A percentile compares a stretch with the other conserved stretches of the same genome.
phyloP scores from a whole-genome alignment of 345 rosid species.

The Kernera saxatilis region DNA sequence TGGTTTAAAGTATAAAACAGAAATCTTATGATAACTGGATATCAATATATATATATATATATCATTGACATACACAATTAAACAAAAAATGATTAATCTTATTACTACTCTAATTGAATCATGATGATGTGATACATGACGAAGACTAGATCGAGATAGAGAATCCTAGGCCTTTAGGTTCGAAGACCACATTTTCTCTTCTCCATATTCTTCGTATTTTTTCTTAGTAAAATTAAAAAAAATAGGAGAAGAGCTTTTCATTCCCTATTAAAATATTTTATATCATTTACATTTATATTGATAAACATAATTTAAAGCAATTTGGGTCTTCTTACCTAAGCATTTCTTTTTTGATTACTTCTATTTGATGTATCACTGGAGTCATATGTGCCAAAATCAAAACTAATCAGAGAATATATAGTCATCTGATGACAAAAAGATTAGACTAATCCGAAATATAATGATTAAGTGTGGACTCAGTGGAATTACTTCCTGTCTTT shows the following conservation, averaged over 20 bases:
- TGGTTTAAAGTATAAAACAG: no score
- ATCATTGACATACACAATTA: no score
- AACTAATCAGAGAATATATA: background rate
- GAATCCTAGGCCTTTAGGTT: conserved; percentile 19
- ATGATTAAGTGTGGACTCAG: conserved; percentile 7
- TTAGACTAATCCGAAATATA: background rate
- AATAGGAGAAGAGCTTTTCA: no score
- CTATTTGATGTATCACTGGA: background rate
- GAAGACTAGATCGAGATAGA: background rate
- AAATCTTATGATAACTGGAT: no score
- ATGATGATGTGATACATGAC: conserved; percentile 2
- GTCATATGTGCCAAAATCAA: background rate
- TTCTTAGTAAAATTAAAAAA: no score
- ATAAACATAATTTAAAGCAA: background rate
- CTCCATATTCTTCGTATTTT: background rate
- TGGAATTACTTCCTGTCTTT: conserved; percentile 1
- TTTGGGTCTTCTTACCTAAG: background rate
- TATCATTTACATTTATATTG: background rate
- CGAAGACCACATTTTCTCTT: background rate
- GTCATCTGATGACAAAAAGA: background rate
- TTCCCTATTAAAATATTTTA: background rate
- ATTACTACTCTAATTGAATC: background rate
- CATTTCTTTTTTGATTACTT: background rate
- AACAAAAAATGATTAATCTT: background rate
- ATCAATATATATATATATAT: no score